phyloP scores from a whole-genome alignment of 768 basidiomycete species.

The Stropharia rugosoannulata region DNA sequence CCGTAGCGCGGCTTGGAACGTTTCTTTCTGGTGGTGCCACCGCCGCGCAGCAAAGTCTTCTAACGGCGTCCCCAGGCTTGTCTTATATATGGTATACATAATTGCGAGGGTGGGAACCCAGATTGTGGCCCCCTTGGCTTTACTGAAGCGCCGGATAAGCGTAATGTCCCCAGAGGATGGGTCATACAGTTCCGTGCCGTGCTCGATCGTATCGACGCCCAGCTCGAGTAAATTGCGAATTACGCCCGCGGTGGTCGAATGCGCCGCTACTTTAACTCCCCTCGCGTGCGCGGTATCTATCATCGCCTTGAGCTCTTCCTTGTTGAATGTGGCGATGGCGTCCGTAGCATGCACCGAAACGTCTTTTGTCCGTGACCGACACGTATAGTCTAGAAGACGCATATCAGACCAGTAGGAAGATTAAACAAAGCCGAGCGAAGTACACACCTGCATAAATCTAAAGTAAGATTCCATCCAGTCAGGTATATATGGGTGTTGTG shows the following conservation, averaged over 20 bases:
- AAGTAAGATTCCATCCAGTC: not conserved
- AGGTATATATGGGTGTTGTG: not conserved
- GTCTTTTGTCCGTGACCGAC: conserved; percentile 42
- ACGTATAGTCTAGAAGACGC: conserved; percentile 45
- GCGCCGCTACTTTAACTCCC: conserved; percentile 59
- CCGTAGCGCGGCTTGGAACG: conserved; percentile 45
- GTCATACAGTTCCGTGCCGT: conserved; percentile 39
- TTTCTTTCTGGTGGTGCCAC: conserved; percentile 37
- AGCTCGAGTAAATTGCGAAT: conserved; percentile 34
- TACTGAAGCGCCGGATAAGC: conserved; percentile 25
- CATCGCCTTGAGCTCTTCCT: conserved; percentile 45
- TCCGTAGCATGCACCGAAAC: conserved; percentile 36
- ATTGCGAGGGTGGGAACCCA: conserved; percentile 64
- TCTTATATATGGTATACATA: conserved; percentile 32
- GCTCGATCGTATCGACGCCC: conserved; percentile 57
- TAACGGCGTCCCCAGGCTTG: conserved; percentile 2
- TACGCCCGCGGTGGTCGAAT: conserved; percentile 37
- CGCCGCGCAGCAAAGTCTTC: conserved; percentile 10
- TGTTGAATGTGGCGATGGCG: conserved; percentile 43
- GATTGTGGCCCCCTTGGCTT: conserved; percentile 27
- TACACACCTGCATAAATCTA: conserved; percentile 4
- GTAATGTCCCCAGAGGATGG: conserved; percentile 14
- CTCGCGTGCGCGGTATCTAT: conserved; percentile 49
- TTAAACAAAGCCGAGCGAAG: too few relatives aligned
- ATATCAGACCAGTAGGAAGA: conserved; percentile 33